Evolutionary conservation across 176 grass and related monocot genomes (phyloP).

Genomic region (Triticum turgidum): DNA sequence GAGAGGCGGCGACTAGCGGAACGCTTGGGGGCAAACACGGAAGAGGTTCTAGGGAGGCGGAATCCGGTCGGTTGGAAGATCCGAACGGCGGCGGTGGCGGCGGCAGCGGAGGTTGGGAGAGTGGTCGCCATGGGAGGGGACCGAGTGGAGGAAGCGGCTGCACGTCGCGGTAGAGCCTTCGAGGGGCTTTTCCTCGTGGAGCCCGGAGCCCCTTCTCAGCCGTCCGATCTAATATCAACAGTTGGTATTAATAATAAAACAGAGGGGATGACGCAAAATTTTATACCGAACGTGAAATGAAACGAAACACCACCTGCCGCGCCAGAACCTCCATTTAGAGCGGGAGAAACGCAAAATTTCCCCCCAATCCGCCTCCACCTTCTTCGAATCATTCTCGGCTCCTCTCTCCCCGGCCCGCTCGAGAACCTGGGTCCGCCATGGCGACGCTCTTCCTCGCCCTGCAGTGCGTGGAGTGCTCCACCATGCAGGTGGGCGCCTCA

Average conservation of each 20-base stretch:
- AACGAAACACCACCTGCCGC: neutral
- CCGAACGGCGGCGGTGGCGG: neutral
- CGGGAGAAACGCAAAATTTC: neutral
- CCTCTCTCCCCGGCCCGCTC: neutral
- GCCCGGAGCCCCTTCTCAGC: neutral
- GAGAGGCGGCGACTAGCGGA: neutral
- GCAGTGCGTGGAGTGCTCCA: slow-evolving; percentile 77
- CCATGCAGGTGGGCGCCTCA: slow-evolving; percentile 57
- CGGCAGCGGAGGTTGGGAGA: slow-evolving; percentile 10
- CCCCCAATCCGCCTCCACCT: neutral
- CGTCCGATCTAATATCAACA: slow-evolving; percentile 19
- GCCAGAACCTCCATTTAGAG: neutral
- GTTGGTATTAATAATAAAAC: neutral
- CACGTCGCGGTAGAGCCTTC: slow-evolving; percentile 18
- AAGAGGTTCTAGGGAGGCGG: neutral
- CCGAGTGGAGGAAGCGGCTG: neutral
- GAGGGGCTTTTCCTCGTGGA: neutral
- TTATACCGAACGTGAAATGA: neutral
- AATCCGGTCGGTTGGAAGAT: neutral
- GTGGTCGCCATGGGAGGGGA: slow-evolving; percentile 37
- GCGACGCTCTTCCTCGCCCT: slow-evolving; percentile 69
- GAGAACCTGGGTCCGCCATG: slow-evolving; percentile 34
- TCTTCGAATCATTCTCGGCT: neutral
- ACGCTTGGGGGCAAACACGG: neutral
- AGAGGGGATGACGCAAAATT: neutral